Base-by-base conservation (phyloP, 2,329 filamentous ascomycete species). In the Pseudogymnoascus sp. region DNA sequence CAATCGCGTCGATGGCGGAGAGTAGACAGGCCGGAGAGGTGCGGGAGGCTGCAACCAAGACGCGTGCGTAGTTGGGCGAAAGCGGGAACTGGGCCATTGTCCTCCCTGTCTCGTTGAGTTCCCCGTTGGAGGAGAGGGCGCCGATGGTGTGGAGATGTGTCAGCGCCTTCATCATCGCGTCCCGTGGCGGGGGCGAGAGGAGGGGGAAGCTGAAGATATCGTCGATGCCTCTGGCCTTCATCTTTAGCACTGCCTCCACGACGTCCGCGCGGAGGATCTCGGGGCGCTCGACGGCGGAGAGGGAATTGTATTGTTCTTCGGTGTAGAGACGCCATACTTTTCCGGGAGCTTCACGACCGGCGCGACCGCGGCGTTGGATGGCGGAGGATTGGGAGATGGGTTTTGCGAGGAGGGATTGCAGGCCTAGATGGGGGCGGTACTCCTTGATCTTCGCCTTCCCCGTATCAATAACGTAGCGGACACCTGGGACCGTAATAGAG, bases 391-490 rank as follows among this genome's bases (percentile, higher is more conserved):
- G 90, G 0, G 92, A 96, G 30, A 99, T 94, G 0, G 91, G 86
- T 64, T 95, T 95, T 2, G 90, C 86, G 0, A 97, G 79, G 1
- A 99, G 80, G 0, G 92, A 96, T 67, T 97, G 92, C 69, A 99
- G 85, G 4, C 91, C 92, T 0, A 97, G 79, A 0, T 86, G 82
- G 13, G 88, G 83, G 12, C 92, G 86, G 71, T 91, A 99, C 65
- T 95, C 88, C 74, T 96, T 96, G 64, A 95, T 82, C 71, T 99
- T 99, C 7, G 89, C 89, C 68, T 96, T 96, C 48, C 94, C 94
- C 60, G 89, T 89, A 70, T 99, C 94, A 18, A 99, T 81, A 8
- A 99, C 92, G 66, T 88, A 94, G 3, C 90, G 84, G 5, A 99
- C 91, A 2, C 94, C 94, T 0, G 92, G 88, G 0, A 99, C 92